Evolutionary conservation across 208 protist species (phyloP), one percentile per base, ranked within the genome.

Genomic region (Wallacemonas rigidus): DNA sequence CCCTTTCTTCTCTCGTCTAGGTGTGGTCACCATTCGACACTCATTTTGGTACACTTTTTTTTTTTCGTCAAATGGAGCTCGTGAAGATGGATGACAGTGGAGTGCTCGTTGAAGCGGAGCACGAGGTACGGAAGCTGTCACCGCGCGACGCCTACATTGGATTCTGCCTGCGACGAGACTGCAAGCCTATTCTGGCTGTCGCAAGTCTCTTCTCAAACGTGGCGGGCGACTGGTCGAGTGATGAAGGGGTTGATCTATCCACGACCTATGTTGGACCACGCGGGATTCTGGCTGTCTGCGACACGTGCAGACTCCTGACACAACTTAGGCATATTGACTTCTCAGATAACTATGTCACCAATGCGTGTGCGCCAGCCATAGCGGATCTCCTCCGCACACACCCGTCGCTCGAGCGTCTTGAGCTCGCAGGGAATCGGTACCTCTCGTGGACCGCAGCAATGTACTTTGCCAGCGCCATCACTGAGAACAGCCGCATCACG

Each of bases 361-460:
- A 96, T 73, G 75, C 91, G 14, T 79, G 81, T 11, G 83, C 89
- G 17, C 93, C 81, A 74, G 53, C 69, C 64, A 38, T 96, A 1
- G 81, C 82, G 41, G 76, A 83, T 44, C 88, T 92, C 80, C 81
- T 89, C 8, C 38, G 81, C 39, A 56, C 69, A 43, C 91, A 96
- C 67, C 87, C 86, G 1, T 38, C 69, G 2, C 76, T 96, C 9
- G 77, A 83, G 68, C 67, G 64, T 35, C 67, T 96, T 35, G 87
- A 94, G 48, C 74, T 94, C 15, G 82, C 82, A 11, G 41, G 60
- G 14, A 96, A 96, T 71, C 71, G 80, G 51, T 80, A 72, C 65
- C 81, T 96, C 12, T 93, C 91, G 26, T 96, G 91, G 89, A 92
- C 74, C 1, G 88, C 87, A 8, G 91, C 85, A 41, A 93, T 90